A percentile compares a stretch with the other conserved stretches of the same genome.
phyloP scores from a whole-genome alignment of 139 green algal species.

The Mychonastes homosphaera region DNA sequence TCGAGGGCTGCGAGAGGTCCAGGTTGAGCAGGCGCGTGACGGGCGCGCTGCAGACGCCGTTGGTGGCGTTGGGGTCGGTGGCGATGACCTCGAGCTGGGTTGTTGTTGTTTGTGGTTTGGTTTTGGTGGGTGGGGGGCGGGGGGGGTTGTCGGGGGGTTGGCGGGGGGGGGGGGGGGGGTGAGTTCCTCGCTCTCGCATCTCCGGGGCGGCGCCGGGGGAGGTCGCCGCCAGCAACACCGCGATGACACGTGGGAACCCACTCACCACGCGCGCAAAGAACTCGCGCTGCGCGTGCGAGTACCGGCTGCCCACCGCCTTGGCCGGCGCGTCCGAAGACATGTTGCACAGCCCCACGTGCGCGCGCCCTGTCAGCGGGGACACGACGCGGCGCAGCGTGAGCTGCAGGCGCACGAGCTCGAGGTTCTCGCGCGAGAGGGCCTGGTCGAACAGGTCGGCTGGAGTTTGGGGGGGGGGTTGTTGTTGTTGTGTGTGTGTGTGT shows the following conservation, averaged over 20 bases:
- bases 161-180: neutral
- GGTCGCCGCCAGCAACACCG: too few relatives aligned
- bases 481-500: neutral
- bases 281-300: conserved; percentile 15
- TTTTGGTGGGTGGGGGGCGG: neutral
- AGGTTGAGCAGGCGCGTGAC: conserved; percentile 20
- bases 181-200: neutral
- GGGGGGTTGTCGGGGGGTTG: neutral
- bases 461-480: neutral
- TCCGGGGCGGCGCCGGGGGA: neutral
- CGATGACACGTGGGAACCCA: neutral
- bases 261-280: conserved; percentile 27
- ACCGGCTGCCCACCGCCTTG: conserved; percentile 18
- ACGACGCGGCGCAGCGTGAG: neutral
- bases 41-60: conserved; percentile 1
- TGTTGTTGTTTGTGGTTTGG: too few relatives aligned
- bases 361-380: neutral
- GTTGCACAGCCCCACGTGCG: too few relatives aligned
- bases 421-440: neutral
- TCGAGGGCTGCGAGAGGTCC: conserved; percentile 10
- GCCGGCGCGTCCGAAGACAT: conserved; percentile 25
- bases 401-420: neutral
- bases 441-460: neutral
- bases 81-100: conserved; percentile 19
- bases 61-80: neutral